Evolutionary conservation across 2,329 filamentous ascomycete species (phyloP).

Genomic region (Apiospora rasikravindrae): DNA sequence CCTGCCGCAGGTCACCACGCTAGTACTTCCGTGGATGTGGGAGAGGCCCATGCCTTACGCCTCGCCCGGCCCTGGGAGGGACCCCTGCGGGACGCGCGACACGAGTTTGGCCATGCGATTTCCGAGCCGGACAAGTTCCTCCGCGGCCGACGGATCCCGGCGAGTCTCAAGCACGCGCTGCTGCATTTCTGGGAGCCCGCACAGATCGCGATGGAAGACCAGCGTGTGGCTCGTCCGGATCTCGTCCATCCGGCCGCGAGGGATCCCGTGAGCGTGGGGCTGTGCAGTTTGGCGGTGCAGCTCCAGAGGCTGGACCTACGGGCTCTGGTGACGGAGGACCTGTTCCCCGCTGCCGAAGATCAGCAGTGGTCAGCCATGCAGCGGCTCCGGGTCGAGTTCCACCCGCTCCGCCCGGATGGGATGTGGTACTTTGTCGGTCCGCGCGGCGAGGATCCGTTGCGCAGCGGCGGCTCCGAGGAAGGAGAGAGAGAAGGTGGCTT

Average conservation of each 20-base stretch:
- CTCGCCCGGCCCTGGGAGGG: constrained; percentile 32
- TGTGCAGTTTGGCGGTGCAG: constrained; percentile 28
- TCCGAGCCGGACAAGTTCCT: constrained; percentile 26
- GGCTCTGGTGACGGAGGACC: constrained; percentile 29
- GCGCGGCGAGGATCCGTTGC: constrained; percentile 28
- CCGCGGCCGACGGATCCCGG: constrained; percentile 24
- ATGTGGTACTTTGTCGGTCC: constrained; percentile 34
- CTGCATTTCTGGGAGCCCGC: constrained; percentile 27
- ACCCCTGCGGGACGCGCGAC: constrained; percentile 33
- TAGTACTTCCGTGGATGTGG: constrained; percentile 31
- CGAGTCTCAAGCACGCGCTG: constrained; percentile 26
- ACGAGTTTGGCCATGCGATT: constrained; percentile 32
- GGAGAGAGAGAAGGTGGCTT: constrained; percentile 24
- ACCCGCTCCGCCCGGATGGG: constrained; percentile 29
- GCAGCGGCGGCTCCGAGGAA: constrained; percentile 22
- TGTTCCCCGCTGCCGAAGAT: constrained; percentile 24
- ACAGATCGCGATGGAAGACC: constrained; percentile 20
- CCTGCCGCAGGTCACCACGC: constrained; percentile 29
- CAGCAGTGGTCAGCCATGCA: constrained; percentile 30
- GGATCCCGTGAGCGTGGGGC: constrained; percentile 31
- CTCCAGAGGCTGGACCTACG: constrained; percentile 29
- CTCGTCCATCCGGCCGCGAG: constrained; percentile 27
- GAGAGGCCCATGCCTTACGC: constrained; percentile 28
- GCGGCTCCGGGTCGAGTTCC: constrained; percentile 31
- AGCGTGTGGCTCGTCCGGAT: constrained; percentile 27